Evolutionary conservation across 2,329 filamentous ascomycete species (phyloP), one percentile per base, ranked within the genome.

Genomic region (Ceratocystis papillata): DNA sequence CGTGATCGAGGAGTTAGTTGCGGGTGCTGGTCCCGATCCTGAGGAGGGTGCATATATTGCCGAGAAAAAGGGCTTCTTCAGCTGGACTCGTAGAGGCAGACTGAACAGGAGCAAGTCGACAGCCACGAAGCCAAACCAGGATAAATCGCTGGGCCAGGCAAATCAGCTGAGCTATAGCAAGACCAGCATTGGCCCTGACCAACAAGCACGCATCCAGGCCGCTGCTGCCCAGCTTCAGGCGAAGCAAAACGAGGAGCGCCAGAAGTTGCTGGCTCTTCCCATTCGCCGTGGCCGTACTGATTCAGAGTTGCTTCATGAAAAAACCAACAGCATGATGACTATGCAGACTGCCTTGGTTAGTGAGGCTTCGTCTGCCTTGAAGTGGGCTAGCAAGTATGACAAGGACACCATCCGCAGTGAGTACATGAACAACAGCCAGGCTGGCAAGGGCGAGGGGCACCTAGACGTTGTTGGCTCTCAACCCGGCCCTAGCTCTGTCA

Each of bases 331-430:
- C 70, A 83, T 96, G 66, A 82, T 96, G 72, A 96, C 91, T 2
- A 79, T 97, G 60, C 92, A 96, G 73, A 88, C 91, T 1, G 83
- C 86, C 64, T 87, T 97, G 69, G 81, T 92, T 72, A 90, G 81
- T 64, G 94, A 96, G 74, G 93, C 92, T 20, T 94, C 89, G 7
- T 89, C 91, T 28, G 94, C 94, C 0, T 87, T 99, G 86, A 96
- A 96, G 75, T 99, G 94, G 94, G 90, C 93, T 41, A 93, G 82
- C 75, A 91, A 91, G 72, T 97, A 96, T 73, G 94, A 97, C 76
- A 95, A 94, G 76, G 87, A 94, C 72, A 81, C 87, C 6, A 87
- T 96, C 69, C 86, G 91, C 65, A 86, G 90, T 69, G 86, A 89
- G n/a, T 97, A 97, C 75, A 80, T 97, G 63, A 83, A 85, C 59